Conservation (phyloP, 2,329 filamentous ascomycete genomes). For the Oidium heveae region DNA sequence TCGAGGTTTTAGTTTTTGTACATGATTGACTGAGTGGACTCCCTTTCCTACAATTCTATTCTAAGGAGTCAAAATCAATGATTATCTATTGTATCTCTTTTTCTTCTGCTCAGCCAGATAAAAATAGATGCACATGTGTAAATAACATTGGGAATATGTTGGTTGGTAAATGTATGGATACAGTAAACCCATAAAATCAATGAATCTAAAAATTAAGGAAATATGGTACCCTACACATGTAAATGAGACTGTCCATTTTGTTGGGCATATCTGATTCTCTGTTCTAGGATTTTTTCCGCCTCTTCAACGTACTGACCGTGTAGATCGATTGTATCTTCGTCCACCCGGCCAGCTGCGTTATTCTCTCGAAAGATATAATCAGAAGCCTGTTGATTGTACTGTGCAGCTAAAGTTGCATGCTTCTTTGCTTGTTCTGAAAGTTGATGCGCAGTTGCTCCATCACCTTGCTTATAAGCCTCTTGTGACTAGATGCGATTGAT, state of each 20-base stretch:
- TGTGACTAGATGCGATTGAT: constrained; percentile 26
- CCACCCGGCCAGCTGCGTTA: constrained; percentile 52
- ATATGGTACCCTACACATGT: constrained; percentile 34
- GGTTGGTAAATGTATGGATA: too few relatives aligned
- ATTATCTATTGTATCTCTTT: too few relatives aligned
- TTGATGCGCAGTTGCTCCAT: constrained; percentile 61
- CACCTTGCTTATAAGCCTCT: constrained; percentile 59
- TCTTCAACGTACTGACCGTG: constrained; percentile 91
- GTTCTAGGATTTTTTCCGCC: constrained; percentile 71
- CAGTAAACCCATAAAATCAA: too few relatives aligned
- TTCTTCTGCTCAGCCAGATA: too few relatives aligned
- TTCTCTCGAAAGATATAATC: constrained; percentile 93
- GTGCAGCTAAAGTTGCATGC: constrained; percentile 63
- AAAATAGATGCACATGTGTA: too few relatives aligned
- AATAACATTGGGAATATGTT: too few relatives aligned
- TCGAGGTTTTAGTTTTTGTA: constrained; percentile 89
- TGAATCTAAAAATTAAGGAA: not conserved
- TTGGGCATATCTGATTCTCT: constrained; percentile 58
- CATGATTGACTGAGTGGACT: constrained; percentile 56
- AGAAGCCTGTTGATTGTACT: constrained; percentile 74
- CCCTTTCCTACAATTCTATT: constrained; percentile 71
- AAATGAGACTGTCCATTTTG: constrained; percentile 53
- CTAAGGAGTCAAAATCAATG: not conserved
- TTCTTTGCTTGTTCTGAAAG: constrained; percentile 65
- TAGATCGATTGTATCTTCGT: constrained; percentile 67